Base-by-base conservation (phyloP, 2,329 filamentous ascomycete species). In the Sporothrix sp. region DNA sequence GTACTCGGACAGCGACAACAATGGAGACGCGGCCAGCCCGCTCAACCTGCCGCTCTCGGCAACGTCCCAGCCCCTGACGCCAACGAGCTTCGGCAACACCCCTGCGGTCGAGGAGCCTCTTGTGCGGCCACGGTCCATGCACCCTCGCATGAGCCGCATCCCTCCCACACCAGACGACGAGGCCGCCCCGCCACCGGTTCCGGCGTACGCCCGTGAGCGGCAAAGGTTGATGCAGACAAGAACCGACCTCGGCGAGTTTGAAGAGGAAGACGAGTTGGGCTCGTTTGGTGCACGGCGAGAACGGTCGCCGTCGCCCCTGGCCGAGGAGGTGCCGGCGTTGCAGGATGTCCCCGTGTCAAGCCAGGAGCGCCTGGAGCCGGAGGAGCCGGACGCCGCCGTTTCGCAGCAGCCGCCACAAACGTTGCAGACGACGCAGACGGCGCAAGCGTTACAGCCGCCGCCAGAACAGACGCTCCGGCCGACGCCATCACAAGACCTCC, bases 81-180 rank as follows among this genome's bases (percentile, higher is more conserved):
- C 66, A 57, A 60, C 72, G 55, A 66, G 74, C 14, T 60, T 78
- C 40, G 75, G 73, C 18, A 58, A 76, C 52, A 73, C 73, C 6
- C 54, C 54, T 13, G 76, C 81, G 57, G 65, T 82, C 33, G 78
- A 82, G 40, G 78, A 82, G 56, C 71, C 73, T 42, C 59, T 63
- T 13, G 68, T 78, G 50, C 76, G 86, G 50, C 86, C 85, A 2
- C 71, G 78, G 55, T 90, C 86, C 3, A 81, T 87, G 71, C 82
- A 90, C 59, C 85, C 85, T 21, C 77, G 81, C 25, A 78, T 90
- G 70, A 87, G 85, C 62, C 76, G 75, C 21, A 72, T 80, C 48
- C 74, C 74, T 10, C 70, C 72, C 2, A 75, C 71, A 0, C 70
- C 72, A 1, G 35, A 45, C n/a, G 36, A 44, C 11, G 72, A 72